Conservation (phyloP, 495 filamentous ascomycete species). For the Glarea lozoyensis region DNA sequence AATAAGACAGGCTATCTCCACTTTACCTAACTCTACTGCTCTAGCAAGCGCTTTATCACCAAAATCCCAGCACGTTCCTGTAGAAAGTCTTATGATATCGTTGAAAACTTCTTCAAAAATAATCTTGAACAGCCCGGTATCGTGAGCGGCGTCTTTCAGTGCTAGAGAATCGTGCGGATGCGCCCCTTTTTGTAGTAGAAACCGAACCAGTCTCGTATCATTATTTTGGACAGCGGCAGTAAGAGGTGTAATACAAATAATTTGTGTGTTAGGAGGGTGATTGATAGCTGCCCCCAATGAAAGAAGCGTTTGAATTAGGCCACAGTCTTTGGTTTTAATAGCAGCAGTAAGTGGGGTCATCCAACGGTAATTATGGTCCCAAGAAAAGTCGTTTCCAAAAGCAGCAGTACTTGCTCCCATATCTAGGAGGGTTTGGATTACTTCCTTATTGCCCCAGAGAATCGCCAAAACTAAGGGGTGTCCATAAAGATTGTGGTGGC, state of each 20-base stretch:
- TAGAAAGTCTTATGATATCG: too few species aligned
- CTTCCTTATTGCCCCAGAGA: constrained; percentile 7
- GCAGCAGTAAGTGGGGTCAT: constrained; percentile 8
- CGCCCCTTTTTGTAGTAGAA: constrained; percentile 2
- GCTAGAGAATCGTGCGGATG: neutral
- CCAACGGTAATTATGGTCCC: neutral
- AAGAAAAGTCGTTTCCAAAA: constrained; percentile 3
- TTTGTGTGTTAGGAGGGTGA: neutral
- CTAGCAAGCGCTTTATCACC: neutral
- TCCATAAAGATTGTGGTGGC: neutral
- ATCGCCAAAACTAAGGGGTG: constrained; percentile 5
- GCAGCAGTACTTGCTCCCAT: constrained; percentile 6
- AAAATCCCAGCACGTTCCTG: too few species aligned
- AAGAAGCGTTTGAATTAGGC: constrained; percentile 3
- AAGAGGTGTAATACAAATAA: neutral
- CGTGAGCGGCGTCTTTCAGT: neutral
- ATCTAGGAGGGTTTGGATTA: constrained; percentile 7
- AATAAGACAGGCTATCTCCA: constrained; percentile 2
- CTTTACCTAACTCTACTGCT: constrained; percentile 4
- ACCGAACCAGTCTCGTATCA: neutral
- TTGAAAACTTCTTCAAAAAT: neutral
- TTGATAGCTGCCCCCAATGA: constrained; percentile 9
- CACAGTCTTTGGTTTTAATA: constrained; percentile 1
- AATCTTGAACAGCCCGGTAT: neutral
- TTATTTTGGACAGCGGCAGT: neutral